Evolutionary conservation across 169 alveolate species (phyloP), one percentile per base, ranked within the genome.

Genomic region (Babesia bovis): DNA sequence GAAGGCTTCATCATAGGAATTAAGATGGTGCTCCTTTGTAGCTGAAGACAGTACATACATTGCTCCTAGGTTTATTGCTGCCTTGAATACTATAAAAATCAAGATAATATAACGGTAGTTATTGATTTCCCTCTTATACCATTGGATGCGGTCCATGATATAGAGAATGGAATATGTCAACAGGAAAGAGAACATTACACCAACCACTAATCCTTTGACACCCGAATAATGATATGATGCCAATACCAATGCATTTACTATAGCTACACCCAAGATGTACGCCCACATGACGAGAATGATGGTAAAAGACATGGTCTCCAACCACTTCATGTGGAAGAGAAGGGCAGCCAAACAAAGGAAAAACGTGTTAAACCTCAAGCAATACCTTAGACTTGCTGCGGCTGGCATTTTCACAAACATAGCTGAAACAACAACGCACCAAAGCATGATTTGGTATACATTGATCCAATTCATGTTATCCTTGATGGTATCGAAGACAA

Each of bases 211-310:
- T 23, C 82, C 85, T 3, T 52, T 15, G 23, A 53, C 25, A 2
- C 85, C 85, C 12, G 72, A 55, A 21, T 9, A n/a, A 35, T 65
- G 58, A 53, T 76, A 76, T 12, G 85, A 76, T 19, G 85, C 78
- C 25, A 66, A 61, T 23, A 19, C 33, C 17, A 76, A 40, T 6
- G 85, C 65, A 28, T 59, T 36, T 19, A 76, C 69, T 41, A 76
- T n/a, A 23, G 59, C 59, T 13, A 56, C 1, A 17, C 70, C 78
- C 33, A n/a, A 15, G 25, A 36, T 15, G 47, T 66, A 66, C 17
- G 77, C 75, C 85, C 78, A 76, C 2, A 76, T 13, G 1, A 41
- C 28, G 52, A 76, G 10, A 9, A 76, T 9, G 1, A 55, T 1
- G 13, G 36, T 53, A 42, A 45, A 66, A 23, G 53, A 65, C 2